Base-by-base conservation (phyloP, 169 alveolate species). In the Cryptosporidium andersoni region DNA sequence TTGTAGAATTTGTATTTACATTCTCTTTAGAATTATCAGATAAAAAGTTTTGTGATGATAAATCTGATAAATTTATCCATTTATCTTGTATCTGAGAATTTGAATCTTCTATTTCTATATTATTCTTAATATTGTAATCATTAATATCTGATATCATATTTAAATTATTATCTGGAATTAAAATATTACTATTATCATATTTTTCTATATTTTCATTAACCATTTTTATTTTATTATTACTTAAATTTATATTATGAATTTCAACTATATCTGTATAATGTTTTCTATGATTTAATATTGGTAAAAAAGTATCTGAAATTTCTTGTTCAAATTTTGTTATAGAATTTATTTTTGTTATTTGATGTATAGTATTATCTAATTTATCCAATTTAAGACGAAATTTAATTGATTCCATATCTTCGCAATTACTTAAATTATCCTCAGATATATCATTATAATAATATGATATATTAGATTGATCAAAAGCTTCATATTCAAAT, bases 401-500 rank as follows among this genome's bases (percentile, higher is more conserved):
- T 25, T 0, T 25, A 25, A 25, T 0, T 25, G 25, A 25, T 25
- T 25, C 25, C 0, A 25, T 25, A 25, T 25, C 25, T 25, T 25
- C 25, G 0, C 0, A 25, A 25, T 25, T 25, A 25, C 25, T 25
- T 25, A 25, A 25, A 25, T 14, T 37, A 14, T 39, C 66, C 4
- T 36, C 52, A 11, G 39, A 7, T 5, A 14, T 62, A 2, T 1
- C 14, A 6, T 37, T 37, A 25, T 40, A 37, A 25, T 25, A 25
- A 25, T 25, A 25, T 25, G 25, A 25, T 25, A 25, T 25, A 37
- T 37, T 36, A 12, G n/a, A 40, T 7, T 62, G 51, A 62, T 62
- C 66, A 25, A 47, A 64, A 12, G 80, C 80, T 34, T 64, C 80
- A 47, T 64, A 64, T 45, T 64, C 80, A 36, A 64, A 64, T 16